Percentiles rank a stretch among this genome's conserved stretches.
These are phyloP conservation scores for Penicillium verrucosum DNA, from an alignment of 2,329 filamentous ascomycete genomes.

Conservation along the genomic window DNA sequence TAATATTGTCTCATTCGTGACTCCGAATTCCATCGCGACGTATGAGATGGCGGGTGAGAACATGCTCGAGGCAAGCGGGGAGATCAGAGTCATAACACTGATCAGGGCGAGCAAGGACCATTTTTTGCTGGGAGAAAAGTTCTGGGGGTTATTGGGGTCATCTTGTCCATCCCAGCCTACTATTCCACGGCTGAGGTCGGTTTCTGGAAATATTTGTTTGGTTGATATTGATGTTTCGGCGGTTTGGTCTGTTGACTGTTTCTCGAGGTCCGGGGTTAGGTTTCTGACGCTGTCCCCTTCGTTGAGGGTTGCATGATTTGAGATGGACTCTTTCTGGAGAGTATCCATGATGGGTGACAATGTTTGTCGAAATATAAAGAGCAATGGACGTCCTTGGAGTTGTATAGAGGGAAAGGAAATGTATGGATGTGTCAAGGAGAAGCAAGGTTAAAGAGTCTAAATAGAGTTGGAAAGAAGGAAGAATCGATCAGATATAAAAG, in stretches of 20 bases:
- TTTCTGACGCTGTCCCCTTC: background rate
- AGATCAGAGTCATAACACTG: slow-evolving; percentile 30
- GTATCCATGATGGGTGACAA: background rate
- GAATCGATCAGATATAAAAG: background rate
- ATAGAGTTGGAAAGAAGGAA: background rate
- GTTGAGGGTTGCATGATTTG: background rate
- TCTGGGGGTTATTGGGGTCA: slow-evolving; percentile 58
- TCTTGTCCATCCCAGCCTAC: slow-evolving; percentile 60
- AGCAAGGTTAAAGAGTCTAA: background rate
- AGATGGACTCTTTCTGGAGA: background rate
- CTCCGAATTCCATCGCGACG: slow-evolving; percentile 23
- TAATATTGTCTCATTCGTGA: slow-evolving; percentile 24
- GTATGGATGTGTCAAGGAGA: background rate
- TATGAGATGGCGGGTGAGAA: slow-evolving; percentile 29
- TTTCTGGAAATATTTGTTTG: slow-evolving; percentile 38
- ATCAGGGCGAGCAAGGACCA: slow-evolving; percentile 28
- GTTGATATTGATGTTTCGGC: background rate
- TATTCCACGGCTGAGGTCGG: slow-evolving; percentile 52
- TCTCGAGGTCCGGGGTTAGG: background rate
- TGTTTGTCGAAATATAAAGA: background rate
- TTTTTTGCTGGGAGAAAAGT: slow-evolving; percentile 40
- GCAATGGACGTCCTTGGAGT: background rate
- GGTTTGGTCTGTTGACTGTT: background rate
- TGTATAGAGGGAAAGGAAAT: background rate
- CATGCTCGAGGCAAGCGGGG: slow-evolving; percentile 35